phyloP scores from a whole-genome alignment of 495 filamentous ascomycete genomes.

The Aspergillus bridgeri region DNA sequence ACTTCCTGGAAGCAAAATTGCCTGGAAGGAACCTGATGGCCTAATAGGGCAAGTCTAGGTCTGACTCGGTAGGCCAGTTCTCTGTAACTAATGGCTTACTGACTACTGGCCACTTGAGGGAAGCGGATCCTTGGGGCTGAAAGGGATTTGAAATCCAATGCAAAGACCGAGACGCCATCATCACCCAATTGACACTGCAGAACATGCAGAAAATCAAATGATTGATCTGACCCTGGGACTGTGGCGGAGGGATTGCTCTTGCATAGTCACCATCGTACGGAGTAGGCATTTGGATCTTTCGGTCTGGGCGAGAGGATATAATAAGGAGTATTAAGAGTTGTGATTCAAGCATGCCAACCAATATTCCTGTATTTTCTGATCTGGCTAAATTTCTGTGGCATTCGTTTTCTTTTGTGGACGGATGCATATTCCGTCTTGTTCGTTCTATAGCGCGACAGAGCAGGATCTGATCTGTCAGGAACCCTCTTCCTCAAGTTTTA shows the following conservation, averaged over 20 bases:
- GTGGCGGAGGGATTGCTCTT: neutral
- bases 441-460: neutral
- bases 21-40: no score
- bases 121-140: neutral
- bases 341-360: neutral
- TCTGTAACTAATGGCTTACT: no score
- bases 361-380: neutral
- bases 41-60: no score
- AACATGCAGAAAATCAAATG: neutral
- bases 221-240: neutral
- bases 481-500: neutral
- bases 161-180: neutral
- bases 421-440: neutral
- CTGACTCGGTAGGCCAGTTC: no score
- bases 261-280: no score
- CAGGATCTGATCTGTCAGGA: conserved; percentile 5
- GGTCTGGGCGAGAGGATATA: neutral
- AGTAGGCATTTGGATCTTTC: neutral
- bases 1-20: neutral
- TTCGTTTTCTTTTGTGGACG: neutral
- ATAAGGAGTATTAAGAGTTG: neutral
- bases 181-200: neutral
- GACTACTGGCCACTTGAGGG: neutral
- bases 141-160: neutral
- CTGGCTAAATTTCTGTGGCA: neutral